Evolutionary conservation across 371 early-diverging fungal genomes (phyloP).

Genomic region (Racocetra persica): DNA sequence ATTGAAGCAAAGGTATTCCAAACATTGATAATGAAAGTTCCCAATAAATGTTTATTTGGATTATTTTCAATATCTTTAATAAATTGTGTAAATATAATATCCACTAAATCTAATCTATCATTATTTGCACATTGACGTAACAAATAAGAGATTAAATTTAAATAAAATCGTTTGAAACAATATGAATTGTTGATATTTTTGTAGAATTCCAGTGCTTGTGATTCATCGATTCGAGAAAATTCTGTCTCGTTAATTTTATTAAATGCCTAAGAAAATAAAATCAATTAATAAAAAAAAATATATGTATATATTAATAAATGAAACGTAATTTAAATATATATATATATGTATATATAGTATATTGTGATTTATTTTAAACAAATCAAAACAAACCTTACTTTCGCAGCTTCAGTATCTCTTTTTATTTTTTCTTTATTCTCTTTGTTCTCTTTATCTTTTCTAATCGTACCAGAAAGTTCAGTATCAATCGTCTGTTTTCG

Average conservation of each 20-base stretch:
- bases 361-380: neutral
- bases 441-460: slow-evolving; percentile 8
- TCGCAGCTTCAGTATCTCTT: neutral
- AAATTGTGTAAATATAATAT: slow-evolving; percentile 16
- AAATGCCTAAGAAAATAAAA: slow-evolving; percentile 31
- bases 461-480: neutral
- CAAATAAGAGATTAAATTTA: slow-evolving; percentile 20
- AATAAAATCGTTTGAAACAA: slow-evolving; percentile 5
- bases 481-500: neutral
- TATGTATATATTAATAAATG: neutral
- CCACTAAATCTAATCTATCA: slow-evolving; percentile 32
- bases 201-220: slow-evolving; percentile 6
- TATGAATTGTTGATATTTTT: neutral
- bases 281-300: too few relatives aligned
- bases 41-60: neutral
- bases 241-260: slow-evolving; percentile 1
- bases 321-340: neutral
- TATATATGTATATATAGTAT: neutral
- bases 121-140: slow-evolving; percentile 16
- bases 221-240: neutral
- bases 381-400: slow-evolving; percentile 33
- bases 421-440: slow-evolving; percentile 9
- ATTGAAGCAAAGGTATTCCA: slow-evolving; percentile 8
- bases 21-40: neutral
- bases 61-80: slow-evolving; percentile 3